Base-by-base conservation (phyloP, 1,284 basidiomycete species). In the Boletus semigastroideus region DNA sequence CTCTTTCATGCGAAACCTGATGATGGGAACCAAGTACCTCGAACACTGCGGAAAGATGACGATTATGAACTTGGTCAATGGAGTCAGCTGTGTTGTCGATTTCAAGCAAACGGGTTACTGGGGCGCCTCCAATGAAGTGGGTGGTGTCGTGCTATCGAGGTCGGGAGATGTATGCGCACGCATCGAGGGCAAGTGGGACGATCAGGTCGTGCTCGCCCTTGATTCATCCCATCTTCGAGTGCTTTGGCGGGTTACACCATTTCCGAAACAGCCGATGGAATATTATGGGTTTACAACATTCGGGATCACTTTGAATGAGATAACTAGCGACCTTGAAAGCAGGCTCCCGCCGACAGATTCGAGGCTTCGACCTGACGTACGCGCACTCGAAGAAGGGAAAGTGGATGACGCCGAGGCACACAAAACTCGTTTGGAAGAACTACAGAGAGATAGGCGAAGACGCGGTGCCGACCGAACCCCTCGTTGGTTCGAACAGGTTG, bases 1-100 rank as follows among this genome's bases (percentile, higher is more conserved):
- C 1, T 90, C 89, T 1, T 94, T 93, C 69, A 86, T 94, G 77
- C 77, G 92, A 55, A 94, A 94, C 69, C 75, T 95, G 52, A 86
- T 94, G 82, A 86, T 92, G 68, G 92, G 92, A 20, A 88, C 88
- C 17, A 94, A 94, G 64, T 95, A 94, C 68, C 78, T 95, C 34
- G 92, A 94, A 69, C 85, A 92, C 68, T 75, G 80, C 54, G 84
- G 92, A 56, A 79, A 85, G 67, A 81, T 92, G 80, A 78, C 76
- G 19, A 83, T 95, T 42, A 79, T 80, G 57, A 90, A 90, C 59
- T 74, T 69, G 3, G 72, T 72, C 19, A 79, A 77, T 16, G 74
- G 78, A 12, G 72, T 73, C 25, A 79, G 76, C 28, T 92, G 88
- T 59, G 74, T 82, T 13, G 68, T 94, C 19, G 86, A 90, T 42